phyloP scores from a whole-genome alignment of 2,329 filamentous ascomycete genomes.

The Orbilia blumenaviensis region DNA sequence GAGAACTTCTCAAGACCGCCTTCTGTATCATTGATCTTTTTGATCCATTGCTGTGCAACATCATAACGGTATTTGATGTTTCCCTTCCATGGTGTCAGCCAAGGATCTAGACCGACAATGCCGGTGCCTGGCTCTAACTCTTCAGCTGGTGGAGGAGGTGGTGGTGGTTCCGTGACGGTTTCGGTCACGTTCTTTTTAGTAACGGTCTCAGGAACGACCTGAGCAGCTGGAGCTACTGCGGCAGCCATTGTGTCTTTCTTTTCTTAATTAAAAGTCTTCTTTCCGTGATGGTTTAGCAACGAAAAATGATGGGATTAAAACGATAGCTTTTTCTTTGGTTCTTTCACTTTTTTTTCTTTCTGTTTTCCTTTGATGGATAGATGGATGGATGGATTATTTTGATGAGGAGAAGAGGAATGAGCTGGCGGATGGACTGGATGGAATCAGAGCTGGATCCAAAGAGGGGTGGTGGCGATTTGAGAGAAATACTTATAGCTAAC shows the following conservation, averaged over 20 bases:
- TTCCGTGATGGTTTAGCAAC: not conserved
- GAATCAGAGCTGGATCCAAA: not conserved
- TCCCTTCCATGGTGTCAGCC: slow-evolving; percentile 84
- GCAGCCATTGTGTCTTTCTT: not conserved
- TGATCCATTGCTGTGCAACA: slow-evolving; percentile 86
- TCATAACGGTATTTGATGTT: slow-evolving; percentile 78
- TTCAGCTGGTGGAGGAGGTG: slow-evolving; percentile 32
- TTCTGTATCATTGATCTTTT: slow-evolving; percentile 80
- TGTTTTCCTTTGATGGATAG: not conserved
- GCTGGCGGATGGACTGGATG: not conserved
- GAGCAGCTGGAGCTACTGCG: not conserved
- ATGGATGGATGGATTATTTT: not conserved
- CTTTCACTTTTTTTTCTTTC: too few species aligned
- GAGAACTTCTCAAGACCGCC: slow-evolving; percentile 93
- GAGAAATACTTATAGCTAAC: slow-evolving; percentile 10
- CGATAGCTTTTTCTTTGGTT: not conserved
- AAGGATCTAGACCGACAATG: slow-evolving; percentile 86
- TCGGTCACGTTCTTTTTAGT: not conserved
- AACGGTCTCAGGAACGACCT: not conserved
- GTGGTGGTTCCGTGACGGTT: slow-evolving; percentile 11
- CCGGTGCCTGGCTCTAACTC: slow-evolving; percentile 66
- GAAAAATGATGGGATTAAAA: not conserved
- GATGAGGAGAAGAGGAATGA: not conserved
- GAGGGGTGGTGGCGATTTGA: slow-evolving; percentile 8
- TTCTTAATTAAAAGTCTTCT: not conserved